Evolutionary conservation across 495 filamentous ascomycete species (phyloP).

Genomic region (Letharia columbiana): DNA sequence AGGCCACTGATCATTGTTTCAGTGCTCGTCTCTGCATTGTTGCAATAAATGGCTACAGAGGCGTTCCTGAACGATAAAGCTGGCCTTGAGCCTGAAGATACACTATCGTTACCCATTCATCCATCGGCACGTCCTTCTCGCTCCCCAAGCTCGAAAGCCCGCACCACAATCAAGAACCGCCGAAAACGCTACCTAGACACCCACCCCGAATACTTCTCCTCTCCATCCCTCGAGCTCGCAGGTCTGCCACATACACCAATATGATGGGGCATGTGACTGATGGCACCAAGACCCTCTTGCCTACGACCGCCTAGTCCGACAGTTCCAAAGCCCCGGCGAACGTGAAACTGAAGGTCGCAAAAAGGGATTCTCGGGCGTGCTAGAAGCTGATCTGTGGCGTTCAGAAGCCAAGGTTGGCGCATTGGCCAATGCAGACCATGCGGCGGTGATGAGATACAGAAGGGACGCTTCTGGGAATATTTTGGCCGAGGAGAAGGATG

Average conservation of each 20-base stretch:
- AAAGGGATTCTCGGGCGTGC: slow-evolving; percentile 64
- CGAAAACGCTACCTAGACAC: slow-evolving; percentile 56
- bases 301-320: slow-evolving; percentile 70
- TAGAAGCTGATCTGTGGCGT: slow-evolving; percentile 62
- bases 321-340: slow-evolving; percentile 66
- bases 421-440: slow-evolving; percentile 46
- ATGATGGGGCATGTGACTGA: slow-evolving; percentile 27
- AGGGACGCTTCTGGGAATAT: slow-evolving; percentile 47
- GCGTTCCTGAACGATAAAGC: neutral
- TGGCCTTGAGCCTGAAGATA: neutral
- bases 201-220: slow-evolving; percentile 56
- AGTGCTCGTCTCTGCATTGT: neutral
- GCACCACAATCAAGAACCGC: slow-evolving; percentile 49
- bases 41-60: neutral
- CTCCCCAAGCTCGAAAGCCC: slow-evolving; percentile 24
- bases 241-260: slow-evolving; percentile 37
- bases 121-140: slow-evolving; percentile 4
- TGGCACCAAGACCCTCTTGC: slow-evolving; percentile 57
- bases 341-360: slow-evolving; percentile 59
- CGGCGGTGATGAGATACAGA: slow-evolving; percentile 40
- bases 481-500: slow-evolving; percentile 47
- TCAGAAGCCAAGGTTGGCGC: slow-evolving; percentile 66
- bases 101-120: neutral
- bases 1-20: neutral
- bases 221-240: slow-evolving; percentile 51